A percentile compares a stretch with the other conserved stretches of the same genome.
These are phyloP conservation scores for Clavulina sp. DNA, from an alignment of 768 basidiomycete species.

Conservation along the genomic window DNA sequence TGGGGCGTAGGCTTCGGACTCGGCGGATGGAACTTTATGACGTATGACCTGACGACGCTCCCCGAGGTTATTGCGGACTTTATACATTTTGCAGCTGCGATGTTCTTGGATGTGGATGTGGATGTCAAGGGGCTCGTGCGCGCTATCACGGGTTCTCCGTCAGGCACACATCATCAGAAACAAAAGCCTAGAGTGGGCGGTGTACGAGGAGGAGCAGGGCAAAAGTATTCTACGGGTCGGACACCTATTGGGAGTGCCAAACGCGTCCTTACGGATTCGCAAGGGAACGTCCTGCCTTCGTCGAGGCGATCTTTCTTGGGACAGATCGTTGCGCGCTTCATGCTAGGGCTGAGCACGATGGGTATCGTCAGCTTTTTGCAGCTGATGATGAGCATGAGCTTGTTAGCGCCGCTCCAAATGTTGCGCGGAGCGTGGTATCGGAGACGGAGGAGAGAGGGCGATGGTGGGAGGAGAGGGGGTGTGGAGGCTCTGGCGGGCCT, in stretches of 20 bases:
- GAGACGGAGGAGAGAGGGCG: neutral
- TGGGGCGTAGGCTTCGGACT: neutral
- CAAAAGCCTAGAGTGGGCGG: no score
- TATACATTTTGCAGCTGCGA: neutral
- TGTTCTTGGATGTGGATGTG: neutral
- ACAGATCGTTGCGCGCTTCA: slow-evolving; percentile 47
- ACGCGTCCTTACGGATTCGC: neutral
- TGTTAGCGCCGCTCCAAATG: slow-evolving; percentile 51
- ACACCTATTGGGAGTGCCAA: neutral
- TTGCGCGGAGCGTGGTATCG: neutral
- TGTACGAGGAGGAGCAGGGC: no score
- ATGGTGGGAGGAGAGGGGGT: no score
- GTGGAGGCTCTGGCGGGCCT: slow-evolving; percentile 6
- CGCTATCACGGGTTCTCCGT: no score
- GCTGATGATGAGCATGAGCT: slow-evolving; percentile 41
- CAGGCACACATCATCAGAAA: no score
- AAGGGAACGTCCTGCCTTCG: slow-evolving; percentile 19
- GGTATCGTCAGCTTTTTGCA: slow-evolving; percentile 62
- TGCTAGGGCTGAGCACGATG: slow-evolving; percentile 60
- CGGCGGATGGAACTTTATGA: no score
- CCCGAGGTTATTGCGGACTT: neutral
- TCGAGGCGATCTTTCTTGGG: slow-evolving; percentile 34
- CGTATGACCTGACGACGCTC: no score
- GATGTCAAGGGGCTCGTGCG: no score
- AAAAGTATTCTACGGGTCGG: no score